Evolutionary conservation across 768 basidiomycete species (phyloP).

Genomic region (Phaffia australis): DNA sequence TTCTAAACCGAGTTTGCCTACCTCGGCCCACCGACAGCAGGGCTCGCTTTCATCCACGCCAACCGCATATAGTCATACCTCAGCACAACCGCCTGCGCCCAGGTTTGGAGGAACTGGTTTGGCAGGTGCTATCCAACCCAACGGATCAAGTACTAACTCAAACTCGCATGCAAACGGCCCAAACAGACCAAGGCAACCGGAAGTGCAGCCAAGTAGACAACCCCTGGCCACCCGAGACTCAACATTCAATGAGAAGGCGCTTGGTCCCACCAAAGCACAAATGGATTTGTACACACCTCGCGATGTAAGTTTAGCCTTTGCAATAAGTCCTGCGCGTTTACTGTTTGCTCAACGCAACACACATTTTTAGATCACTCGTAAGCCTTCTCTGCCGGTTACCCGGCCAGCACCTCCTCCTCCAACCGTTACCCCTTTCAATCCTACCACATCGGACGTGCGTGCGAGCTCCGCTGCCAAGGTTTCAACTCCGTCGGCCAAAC

Average conservation of each 20-base stretch:
- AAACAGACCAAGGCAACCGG: conserved; percentile 31
- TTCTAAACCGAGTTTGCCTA: background rate
- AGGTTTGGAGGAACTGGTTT: conserved; percentile 87
- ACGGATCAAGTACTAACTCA: background rate
- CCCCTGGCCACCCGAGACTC: background rate
- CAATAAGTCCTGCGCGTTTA: no score
- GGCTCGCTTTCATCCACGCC: conserved; percentile 2
- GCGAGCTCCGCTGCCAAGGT: background rate
- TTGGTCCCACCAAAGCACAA: no score
- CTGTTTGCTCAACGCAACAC: no score
- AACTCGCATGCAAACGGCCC: conserved; percentile 36
- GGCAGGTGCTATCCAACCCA: conserved; percentile 48
- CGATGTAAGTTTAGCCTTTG: background rate
- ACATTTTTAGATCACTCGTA: conserved; percentile 35
- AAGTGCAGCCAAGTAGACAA: conserved; percentile 30
- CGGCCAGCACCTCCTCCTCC: conserved; percentile 64
- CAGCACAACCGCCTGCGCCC: conserved; percentile 44
- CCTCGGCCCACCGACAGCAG: background rate
- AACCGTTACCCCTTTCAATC: conserved; percentile 40
- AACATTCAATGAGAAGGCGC: no score
- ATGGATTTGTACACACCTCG: no score
- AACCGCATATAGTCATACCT: conserved; percentile 3
- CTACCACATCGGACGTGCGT: background rate
- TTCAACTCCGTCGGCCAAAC: conserved; percentile 4
- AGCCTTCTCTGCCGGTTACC: conserved; percentile 45